Conservation (phyloP, 805 yeast genomes). For the Grigorovia transvaalensis region DNA sequence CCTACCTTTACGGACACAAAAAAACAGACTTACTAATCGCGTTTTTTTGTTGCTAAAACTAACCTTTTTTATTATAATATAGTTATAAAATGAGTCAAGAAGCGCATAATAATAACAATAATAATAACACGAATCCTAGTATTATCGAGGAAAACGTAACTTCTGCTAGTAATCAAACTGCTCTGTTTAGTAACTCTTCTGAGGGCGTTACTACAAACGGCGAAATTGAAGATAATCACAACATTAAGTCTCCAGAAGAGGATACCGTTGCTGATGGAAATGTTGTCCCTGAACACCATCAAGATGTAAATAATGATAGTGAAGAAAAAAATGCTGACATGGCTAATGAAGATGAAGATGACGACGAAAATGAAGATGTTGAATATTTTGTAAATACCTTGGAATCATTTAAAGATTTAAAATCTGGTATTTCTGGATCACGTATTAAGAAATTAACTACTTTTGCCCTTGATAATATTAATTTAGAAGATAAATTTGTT, state of each 20-base stretch:
- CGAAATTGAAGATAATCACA: background rate
- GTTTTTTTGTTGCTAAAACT: background rate
- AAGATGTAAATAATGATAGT: background rate
- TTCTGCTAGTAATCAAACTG: background rate
- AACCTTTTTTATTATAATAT: no score
- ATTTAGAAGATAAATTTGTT: conserved; percentile 24
- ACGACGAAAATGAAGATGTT: conserved; percentile 15
- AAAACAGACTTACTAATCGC: background rate
- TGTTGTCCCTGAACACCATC: background rate
- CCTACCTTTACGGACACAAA: no score
- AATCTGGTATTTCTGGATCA: conserved; percentile 90
- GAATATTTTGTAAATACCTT: conserved; percentile 33
- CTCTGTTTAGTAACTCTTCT: background rate
- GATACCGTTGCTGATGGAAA: background rate
- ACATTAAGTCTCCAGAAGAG: background rate
- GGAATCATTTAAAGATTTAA: conserved; percentile 39
- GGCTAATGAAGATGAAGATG: background rate
- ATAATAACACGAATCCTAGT: background rate
- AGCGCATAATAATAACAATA: background rate
- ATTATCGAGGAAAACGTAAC: background rate
- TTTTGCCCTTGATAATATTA: conserved; percentile 60
- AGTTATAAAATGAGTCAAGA: background rate
- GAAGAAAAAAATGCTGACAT: background rate
- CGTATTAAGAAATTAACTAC: conserved; percentile 82
- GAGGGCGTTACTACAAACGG: background rate